Conservation (phyloP, 148 eudicot species). For the Heliosperma pusillum region DNA sequence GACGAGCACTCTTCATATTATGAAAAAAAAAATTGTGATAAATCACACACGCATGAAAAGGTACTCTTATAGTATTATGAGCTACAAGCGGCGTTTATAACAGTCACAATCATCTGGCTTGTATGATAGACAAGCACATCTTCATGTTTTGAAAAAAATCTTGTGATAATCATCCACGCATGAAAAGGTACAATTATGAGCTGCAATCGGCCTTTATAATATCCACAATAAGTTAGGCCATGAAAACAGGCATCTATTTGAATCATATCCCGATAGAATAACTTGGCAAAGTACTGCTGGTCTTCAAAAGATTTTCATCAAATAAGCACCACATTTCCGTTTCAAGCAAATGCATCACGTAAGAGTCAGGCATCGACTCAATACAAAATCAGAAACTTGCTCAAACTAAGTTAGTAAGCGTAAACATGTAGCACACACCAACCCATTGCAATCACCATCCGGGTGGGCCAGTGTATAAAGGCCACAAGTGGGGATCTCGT, state of each 20-base stretch:
- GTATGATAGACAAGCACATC: not conserved
- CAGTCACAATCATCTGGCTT: too few relatives aligned
- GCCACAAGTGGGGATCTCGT: not conserved
- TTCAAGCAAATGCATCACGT: not conserved
- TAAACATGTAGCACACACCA: not conserved
- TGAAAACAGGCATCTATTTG: not conserved
- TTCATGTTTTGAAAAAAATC: not conserved
- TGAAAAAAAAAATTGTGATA: too few relatives aligned
- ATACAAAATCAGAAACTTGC: not conserved
- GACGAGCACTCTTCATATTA: too few relatives aligned
- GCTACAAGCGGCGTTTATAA: too few relatives aligned
- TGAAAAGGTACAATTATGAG: not conserved
- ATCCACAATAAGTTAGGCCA: not conserved
- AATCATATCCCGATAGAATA: not conserved
- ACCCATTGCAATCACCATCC: not conserved
- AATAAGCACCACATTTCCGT: not conserved
- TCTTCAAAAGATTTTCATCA: not conserved
- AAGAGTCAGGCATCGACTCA: not conserved
- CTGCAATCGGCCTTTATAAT: not conserved
- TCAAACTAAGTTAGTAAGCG: not conserved
- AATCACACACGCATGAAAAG: too few relatives aligned
- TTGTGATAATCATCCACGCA: not conserved
- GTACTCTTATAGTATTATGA: too few relatives aligned
- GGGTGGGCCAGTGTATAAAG: not conserved
- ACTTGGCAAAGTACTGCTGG: not conserved